Conservation (phyloP, 2,329 filamentous ascomycete species). For the Lecanosticta acicola region DNA sequence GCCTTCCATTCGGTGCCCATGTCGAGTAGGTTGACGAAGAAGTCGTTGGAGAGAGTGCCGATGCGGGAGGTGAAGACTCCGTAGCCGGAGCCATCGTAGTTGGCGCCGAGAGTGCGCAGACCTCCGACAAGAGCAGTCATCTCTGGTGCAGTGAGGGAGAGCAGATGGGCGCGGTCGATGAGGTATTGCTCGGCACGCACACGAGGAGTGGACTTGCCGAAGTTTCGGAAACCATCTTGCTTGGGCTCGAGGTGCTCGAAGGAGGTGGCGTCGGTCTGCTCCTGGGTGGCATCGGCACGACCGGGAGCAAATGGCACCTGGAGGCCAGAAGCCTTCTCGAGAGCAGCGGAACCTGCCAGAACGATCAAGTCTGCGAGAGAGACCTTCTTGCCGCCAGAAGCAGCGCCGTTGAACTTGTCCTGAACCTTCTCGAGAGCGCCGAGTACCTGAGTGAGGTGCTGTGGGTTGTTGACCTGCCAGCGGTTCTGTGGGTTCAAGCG, state of each 20-base stretch:
- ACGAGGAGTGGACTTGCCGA: constrained; percentile 56
- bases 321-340: constrained; percentile 65
- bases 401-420: constrained; percentile 55
- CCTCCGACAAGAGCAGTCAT: constrained; percentile 66
- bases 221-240: constrained; percentile 77
- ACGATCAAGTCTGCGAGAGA: constrained; percentile 76
- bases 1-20: constrained; percentile 60
- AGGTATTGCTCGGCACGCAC: constrained; percentile 64
- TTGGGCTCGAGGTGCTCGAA: constrained; percentile 62
- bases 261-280: constrained; percentile 63
- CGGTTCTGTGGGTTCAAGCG: constrained; percentile 65
- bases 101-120: constrained; percentile 62
- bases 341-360: constrained; percentile 62
- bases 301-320: constrained; percentile 67
- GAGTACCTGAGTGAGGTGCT: constrained; percentile 59
- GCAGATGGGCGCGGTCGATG: constrained; percentile 64
- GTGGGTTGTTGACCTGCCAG: constrained; percentile 70
- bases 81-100: constrained; percentile 62
- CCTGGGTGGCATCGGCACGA: constrained; percentile 64
- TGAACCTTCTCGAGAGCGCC: constrained; percentile 59
- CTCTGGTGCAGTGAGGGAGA: constrained; percentile 66
- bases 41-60: constrained; percentile 69
- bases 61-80: constrained; percentile 65
- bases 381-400: constrained; percentile 59
- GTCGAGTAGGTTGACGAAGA: constrained; percentile 75